Conservation (phyloP, 768 basidiomycete genomes). For the Leucosporidium scottii region DNA sequence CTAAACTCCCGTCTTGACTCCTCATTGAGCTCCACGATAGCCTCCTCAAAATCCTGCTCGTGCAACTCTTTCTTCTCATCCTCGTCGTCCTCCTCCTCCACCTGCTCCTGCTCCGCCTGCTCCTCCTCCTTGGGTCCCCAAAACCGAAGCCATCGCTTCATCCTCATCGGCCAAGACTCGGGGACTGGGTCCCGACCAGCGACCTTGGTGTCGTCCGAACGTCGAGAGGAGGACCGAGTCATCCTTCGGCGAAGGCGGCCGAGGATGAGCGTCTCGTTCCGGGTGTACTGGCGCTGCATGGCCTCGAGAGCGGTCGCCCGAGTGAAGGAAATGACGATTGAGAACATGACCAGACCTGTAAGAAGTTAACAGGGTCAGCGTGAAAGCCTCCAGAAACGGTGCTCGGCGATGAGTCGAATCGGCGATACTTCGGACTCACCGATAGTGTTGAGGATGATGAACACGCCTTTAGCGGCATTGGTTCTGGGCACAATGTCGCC, state of each 20-base stretch:
- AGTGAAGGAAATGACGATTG: slow-evolving; percentile 20
- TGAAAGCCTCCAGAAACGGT: too few species aligned
- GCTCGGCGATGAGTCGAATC: too few species aligned
- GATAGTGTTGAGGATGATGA: slow-evolving; percentile 5
- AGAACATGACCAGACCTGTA: slow-evolving; percentile 10
- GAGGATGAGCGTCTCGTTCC: neutral
- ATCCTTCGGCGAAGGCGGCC: neutral
- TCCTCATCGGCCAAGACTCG: too few species aligned
- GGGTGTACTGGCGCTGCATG: slow-evolving; percentile 10
- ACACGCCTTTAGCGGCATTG: neutral
- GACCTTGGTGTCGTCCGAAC: neutral
- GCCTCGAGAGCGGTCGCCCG: slow-evolving; percentile 17
- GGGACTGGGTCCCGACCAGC: too few species aligned
- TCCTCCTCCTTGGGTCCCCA: neutral
- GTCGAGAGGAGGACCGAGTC: neutral
- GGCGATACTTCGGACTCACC: neutral
- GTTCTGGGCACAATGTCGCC: slow-evolving; percentile 11
- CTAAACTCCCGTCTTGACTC: slow-evolving; percentile 17
- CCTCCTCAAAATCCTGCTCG: slow-evolving; percentile 13
- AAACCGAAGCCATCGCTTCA: neutral
- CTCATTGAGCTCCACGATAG: slow-evolving; percentile 8
- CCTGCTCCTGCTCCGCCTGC: neutral
- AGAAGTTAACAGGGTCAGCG: too few species aligned
- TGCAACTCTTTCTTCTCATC: neutral
- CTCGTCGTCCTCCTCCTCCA: neutral